phyloP scores from a whole-genome alignment of 208 protist genomes.

The Crithidia expoeki region DNA sequence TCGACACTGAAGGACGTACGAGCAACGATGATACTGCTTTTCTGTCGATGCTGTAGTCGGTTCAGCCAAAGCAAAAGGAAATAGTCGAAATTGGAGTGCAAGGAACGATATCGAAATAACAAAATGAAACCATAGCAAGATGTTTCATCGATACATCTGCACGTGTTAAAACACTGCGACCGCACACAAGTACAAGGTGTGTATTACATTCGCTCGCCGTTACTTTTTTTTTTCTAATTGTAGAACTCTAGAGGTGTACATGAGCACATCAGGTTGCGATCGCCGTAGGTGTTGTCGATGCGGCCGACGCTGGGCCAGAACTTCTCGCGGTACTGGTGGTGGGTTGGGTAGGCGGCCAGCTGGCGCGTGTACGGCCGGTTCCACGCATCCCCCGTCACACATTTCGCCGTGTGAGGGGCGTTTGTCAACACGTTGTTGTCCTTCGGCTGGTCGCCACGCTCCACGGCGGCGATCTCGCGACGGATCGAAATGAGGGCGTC shows the following conservation, averaged over 20 bases:
- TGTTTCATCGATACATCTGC: too few species aligned
- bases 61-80: too few species aligned
- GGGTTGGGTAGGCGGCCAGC: slow-evolving; percentile 94
- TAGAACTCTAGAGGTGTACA: slow-evolving; percentile 85
- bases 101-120: too few species aligned
- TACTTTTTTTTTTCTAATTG: slow-evolving; percentile 29
- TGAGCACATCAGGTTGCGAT: slow-evolving; percentile 95
- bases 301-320: slow-evolving; percentile 95
- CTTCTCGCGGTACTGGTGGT: slow-evolving; percentile 86
- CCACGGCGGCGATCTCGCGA: slow-evolving; percentile 95
- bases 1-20: too few species aligned
- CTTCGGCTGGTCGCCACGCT: slow-evolving; percentile 81
- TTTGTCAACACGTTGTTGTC: slow-evolving; percentile 97
- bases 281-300: slow-evolving; percentile 96
- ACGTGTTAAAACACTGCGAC: too few species aligned
- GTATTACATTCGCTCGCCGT: too few species aligned
- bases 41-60: too few species aligned
- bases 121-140: too few species aligned
- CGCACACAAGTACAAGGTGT: too few species aligned
- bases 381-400: slow-evolving; percentile 90
- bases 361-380: slow-evolving; percentile 92
- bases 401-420: slow-evolving; percentile 95
- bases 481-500: slow-evolving; percentile 97
- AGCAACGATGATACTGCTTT: too few species aligned
- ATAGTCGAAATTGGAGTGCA: too few species aligned